Base-by-base conservation (phyloP, 441 rosid species). In the Macaranga tanarius region DNA sequence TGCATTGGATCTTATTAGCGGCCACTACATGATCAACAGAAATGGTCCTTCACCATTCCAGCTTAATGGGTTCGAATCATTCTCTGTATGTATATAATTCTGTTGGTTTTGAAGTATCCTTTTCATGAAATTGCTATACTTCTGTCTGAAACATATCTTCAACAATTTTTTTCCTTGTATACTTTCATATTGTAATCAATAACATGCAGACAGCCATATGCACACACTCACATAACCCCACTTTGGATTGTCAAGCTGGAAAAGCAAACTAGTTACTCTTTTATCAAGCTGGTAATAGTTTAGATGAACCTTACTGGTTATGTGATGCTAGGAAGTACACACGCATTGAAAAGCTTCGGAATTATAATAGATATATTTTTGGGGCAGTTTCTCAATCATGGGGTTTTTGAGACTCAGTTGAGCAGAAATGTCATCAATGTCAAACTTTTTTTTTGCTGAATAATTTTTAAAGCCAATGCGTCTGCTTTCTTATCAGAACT, bases 1-100 rank as follows among this genome's bases (percentile, higher is more conserved):
- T 65, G 97, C 99, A 59, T 79, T 92, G 84, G 98, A 95, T 84
- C 98, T 95, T 75, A 76, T 95, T 55, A 92, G 98, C 61, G 99
- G 99, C 61, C 93, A 74, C 76, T 95, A 95, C 75, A 77, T 78
- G n/a, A 80, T 95, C 40, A 91, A 87, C 84, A 81, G 82, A 73
- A 82, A 83, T 65, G 79, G 87, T 65, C 93, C 89, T 75, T 92
- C 97, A 8, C 89, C 90, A 40, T 90, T 90, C 77, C 96, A 86
- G 88, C 87, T 92, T 22, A 90, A 86, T 71, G 85, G 88, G 52
- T 86, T 84, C 25, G 97, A 91, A 74, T 83, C 90, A 71, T 67
- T 88, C 9, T 89, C 92, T 61, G 98, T 95, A 85, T 58, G 94
- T 79, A 58, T 61, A 51, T 73, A 50, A 23, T 62, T 50, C 7